Percentiles rank a stretch among this genome's conserved stretches.
phyloP scores from a whole-genome alignment of 2,329 filamentous ascomycete genomes.

The Furcasterigmium furcatum region DNA sequence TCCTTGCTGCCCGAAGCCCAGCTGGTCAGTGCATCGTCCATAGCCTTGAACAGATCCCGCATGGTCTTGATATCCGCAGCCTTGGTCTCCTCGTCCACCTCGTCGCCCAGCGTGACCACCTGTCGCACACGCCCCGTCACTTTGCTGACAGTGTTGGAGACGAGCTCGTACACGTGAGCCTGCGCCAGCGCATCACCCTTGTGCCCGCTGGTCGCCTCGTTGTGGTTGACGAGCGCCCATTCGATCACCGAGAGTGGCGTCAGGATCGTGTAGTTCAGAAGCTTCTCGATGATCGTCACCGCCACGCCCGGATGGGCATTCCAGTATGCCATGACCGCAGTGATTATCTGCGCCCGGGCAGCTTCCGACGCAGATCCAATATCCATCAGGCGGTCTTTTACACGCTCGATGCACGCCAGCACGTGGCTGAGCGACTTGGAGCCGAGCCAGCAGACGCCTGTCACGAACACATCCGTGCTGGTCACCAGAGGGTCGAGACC shows the following conservation, averaged over 20 bases:
- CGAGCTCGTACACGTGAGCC: constrained; percentile 82
- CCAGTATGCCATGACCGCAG: constrained; percentile 91
- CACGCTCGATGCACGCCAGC: constrained; percentile 91
- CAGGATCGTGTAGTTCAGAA: constrained; percentile 95
- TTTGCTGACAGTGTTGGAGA: constrained; percentile 84
- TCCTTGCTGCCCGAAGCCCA: constrained; percentile 75
- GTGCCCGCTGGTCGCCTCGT: constrained; percentile 44
- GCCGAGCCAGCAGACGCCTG: constrained; percentile 87
- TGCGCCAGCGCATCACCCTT: constrained; percentile 68
- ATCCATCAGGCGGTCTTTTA: constrained; percentile 81
- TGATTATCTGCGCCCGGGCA: constrained; percentile 83
- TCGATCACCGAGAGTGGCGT: constrained; percentile 82
- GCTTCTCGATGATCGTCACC: constrained; percentile 89
- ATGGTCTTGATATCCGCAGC: constrained; percentile 69
- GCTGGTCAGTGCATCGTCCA: constrained; percentile 72
- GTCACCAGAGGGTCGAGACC: constrained; percentile 76
- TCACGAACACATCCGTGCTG: constrained; percentile 93
- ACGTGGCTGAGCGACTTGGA: constrained; percentile 96
- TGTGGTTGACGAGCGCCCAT: constrained; percentile 72
- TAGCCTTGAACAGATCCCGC: constrained; percentile 74
- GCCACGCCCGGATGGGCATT: constrained; percentile 86
- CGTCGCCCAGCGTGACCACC: constrained; percentile 61
- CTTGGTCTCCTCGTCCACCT: constrained; percentile 61
- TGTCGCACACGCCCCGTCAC: constrained; percentile 84
- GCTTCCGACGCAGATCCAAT: constrained; percentile 72